These are phyloP conservation scores for Candida silvicultrix DNA, from an alignment of 805 yeast species.

Conservation along the genomic window DNA sequence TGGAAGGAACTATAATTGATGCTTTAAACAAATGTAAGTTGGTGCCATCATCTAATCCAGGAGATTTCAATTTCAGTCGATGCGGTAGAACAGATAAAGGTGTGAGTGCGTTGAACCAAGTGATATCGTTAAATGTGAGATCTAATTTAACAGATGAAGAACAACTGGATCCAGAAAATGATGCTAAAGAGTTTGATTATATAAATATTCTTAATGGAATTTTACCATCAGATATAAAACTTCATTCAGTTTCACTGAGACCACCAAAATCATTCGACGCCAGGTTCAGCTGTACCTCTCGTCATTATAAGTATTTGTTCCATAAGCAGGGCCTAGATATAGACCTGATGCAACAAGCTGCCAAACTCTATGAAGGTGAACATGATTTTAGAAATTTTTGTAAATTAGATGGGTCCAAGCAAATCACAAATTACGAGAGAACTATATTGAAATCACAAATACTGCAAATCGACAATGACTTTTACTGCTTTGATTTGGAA, in stretches of 20 bases:
- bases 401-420: slow-evolving; percentile 91
- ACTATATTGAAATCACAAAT: slow-evolving; percentile 50
- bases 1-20: slow-evolving; percentile 68
- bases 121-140: slow-evolving; percentile 71
- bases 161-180: slow-evolving; percentile 49
- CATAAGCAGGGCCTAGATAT: slow-evolving; percentile 48
- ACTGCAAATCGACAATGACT: slow-evolving; percentile 30
- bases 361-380: slow-evolving; percentile 54
- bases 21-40: slow-evolving; percentile 66
- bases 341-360: slow-evolving; percentile 64
- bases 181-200: slow-evolving; percentile 69
- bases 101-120: slow-evolving; percentile 97
- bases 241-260: slow-evolving; percentile 76
- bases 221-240: slow-evolving; percentile 73
- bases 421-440: slow-evolving; percentile 73
- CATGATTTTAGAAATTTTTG: slow-evolving; percentile 95
- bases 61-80: slow-evolving; percentile 68
- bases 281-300: slow-evolving; percentile 77
- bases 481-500: slow-evolving; percentile 65
- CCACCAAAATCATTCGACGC: slow-evolving; percentile 88
- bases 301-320: slow-evolving; percentile 86
- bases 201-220: slow-evolving; percentile 66
- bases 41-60: slow-evolving; percentile 53
- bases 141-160: slow-evolving; percentile 61
- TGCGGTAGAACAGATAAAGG: slow-evolving; percentile 96